Evolutionary conservation across 2,329 filamentous ascomycete species (phyloP).

Genomic region (Aaosphaeria arxii): DNA sequence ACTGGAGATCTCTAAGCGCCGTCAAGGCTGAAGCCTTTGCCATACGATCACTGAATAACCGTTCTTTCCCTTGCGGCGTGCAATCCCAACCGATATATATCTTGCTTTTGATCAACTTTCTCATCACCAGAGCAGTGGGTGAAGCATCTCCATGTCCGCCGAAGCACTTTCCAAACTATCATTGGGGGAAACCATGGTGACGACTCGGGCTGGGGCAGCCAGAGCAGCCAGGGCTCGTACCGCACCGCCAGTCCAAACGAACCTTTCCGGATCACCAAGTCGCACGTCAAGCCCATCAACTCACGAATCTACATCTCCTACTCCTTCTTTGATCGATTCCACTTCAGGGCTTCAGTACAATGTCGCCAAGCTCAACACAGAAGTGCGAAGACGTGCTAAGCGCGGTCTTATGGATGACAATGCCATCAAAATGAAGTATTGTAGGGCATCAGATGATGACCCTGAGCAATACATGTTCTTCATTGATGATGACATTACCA

Average conservation of each 20-base stretch:
- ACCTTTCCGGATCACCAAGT: conserved; percentile 3
- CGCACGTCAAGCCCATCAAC: background rate
- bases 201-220: conserved; percentile 33
- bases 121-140: conserved; percentile 7
- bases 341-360: conserved; percentile 33
- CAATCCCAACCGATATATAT: conserved; percentile 31
- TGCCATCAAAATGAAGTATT: conserved; percentile 35
- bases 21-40: conserved; percentile 20
- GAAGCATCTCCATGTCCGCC: conserved; percentile 30
- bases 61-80: conserved; percentile 24
- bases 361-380: conserved; percentile 27
- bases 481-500: conserved; percentile 34
- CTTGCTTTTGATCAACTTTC: conserved; percentile 3
- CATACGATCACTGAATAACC: conserved; percentile 18
- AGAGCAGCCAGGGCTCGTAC: conserved; percentile 18
- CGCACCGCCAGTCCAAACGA: conserved; percentile 1
- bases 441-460: conserved; percentile 22
- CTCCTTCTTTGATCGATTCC: conserved; percentile 31
- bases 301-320: conserved; percentile 17
- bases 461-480: conserved; percentile 29
- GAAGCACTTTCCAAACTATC: conserved; percentile 36
- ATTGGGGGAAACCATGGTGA: conserved; percentile 37
- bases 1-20: conserved; percentile 27
- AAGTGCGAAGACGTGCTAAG: conserved; percentile 28
- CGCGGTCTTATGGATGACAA: conserved; percentile 29